These are phyloP conservation scores for Pseudevernia furfuracea DNA, from an alignment of 495 filamentous ascomycete species.

Conservation along the genomic window DNA sequence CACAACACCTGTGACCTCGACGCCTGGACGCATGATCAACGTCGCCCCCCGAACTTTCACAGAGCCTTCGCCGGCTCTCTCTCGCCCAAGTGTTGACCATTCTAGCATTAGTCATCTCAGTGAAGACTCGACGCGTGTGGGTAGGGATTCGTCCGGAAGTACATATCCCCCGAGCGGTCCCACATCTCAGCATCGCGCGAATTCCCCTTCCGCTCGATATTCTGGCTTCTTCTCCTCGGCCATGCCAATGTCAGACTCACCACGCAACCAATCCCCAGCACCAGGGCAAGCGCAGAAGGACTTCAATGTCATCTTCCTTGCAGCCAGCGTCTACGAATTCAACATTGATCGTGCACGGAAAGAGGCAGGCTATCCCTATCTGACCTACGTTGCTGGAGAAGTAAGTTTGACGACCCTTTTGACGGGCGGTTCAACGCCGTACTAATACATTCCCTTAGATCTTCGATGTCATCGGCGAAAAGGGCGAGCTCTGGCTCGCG, in stretches of 20 bases:
- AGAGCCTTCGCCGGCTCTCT: slow-evolving; percentile 20
- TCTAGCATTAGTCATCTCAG: slow-evolving; percentile 21
- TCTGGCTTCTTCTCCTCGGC: slow-evolving; percentile 80
- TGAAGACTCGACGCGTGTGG: slow-evolving; percentile 19
- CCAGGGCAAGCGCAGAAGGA: slow-evolving; percentile 29
- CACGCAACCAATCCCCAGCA: slow-evolving; percentile 31
- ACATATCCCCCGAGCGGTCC: slow-evolving; percentile 16
- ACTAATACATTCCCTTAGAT: slow-evolving; percentile 38
- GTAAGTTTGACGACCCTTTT: slow-evolving; percentile 35
- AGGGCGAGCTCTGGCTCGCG: slow-evolving; percentile 95
- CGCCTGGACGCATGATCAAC: slow-evolving; percentile 20
- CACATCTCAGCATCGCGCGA: slow-evolving; percentile 18
- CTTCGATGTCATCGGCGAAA: slow-evolving; percentile 86
- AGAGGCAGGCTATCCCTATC: slow-evolving; percentile 91
- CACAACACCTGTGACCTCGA: slow-evolving; percentile 24
- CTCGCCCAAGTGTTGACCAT: slow-evolving; percentile 23
- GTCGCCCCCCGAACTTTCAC: slow-evolving; percentile 18
- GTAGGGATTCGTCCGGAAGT: slow-evolving; percentile 4
- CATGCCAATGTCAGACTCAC: slow-evolving; percentile 68
- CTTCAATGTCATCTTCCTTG: slow-evolving; percentile 67
- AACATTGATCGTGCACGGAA: slow-evolving; percentile 86
- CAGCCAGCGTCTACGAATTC: slow-evolving; percentile 91
- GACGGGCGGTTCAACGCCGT: not conserved
- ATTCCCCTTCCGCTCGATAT: slow-evolving; percentile 25
- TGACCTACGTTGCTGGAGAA: slow-evolving; percentile 90